These are phyloP conservation scores for Linum trigynum DNA, from an alignment of 345 rosid genomes.

Conservation along the genomic window DNA sequence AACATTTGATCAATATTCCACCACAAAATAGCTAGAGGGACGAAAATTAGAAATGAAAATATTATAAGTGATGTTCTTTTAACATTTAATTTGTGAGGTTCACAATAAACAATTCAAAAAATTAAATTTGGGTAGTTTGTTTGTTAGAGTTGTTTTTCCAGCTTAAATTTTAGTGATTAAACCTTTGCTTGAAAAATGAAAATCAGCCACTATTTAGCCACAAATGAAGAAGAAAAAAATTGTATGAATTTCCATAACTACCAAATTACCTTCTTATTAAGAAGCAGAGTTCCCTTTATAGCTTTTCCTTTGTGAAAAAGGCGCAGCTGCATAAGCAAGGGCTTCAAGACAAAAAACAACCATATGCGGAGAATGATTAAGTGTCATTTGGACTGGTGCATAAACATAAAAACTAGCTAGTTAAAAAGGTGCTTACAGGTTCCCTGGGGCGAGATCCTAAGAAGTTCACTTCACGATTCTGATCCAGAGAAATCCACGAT, in stretches of 20 bases:
- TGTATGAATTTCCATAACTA: neutral
- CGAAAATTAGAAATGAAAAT: neutral
- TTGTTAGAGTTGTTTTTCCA: too few relatives aligned
- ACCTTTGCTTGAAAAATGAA: too few relatives aligned
- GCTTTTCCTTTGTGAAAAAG: slow-evolving; percentile 62
- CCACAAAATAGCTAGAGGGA: neutral
- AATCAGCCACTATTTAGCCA: too few relatives aligned
- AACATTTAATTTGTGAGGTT: too few relatives aligned
- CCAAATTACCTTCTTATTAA: slow-evolving; percentile 51
- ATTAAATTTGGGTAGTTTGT: too few relatives aligned
- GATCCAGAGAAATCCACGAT: neutral
- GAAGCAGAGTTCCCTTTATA: slow-evolving; percentile 65
- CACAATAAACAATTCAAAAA: too few relatives aligned
- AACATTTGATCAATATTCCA: neutral
- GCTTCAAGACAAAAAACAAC: slow-evolving; percentile 22
- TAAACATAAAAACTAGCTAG: neutral
- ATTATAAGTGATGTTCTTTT: too few relatives aligned
- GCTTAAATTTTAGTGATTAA: too few relatives aligned
- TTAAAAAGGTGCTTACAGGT: slow-evolving; percentile 27
- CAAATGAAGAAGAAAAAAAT: too few relatives aligned
- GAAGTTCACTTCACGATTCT: slow-evolving; percentile 3
- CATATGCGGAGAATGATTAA: slow-evolving; percentile 6
- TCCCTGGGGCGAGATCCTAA: slow-evolving; percentile 13
- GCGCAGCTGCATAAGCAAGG: slow-evolving; percentile 70
- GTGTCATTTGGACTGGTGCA: neutral